A percentile compares a stretch with the other conserved stretches of the same genome.
Evolutionary conservation across 257 asterid genomes (phyloP).

Genomic region (Solanum ahanhuiri): DNA sequence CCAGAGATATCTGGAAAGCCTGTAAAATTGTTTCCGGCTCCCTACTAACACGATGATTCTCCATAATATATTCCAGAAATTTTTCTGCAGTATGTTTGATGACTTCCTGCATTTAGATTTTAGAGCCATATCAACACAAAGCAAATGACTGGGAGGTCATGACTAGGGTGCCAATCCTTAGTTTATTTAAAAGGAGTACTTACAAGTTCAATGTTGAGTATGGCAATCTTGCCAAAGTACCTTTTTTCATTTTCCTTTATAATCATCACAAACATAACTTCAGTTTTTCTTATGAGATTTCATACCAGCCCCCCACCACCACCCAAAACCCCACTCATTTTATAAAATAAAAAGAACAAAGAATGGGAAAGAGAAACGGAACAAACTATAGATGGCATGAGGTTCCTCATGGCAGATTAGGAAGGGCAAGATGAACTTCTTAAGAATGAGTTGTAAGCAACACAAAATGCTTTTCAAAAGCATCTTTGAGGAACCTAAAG

Average conservation of each 20-base stretch:
- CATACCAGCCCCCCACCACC: not conserved
- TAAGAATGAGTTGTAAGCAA: not conserved
- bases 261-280: not conserved
- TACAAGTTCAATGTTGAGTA: not conserved
- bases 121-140: not conserved
- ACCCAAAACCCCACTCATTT: not conserved
- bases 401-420: not conserved
- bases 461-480: not conserved
- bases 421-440: not conserved
- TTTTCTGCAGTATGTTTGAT: conserved; percentile 3
- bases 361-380: not conserved
- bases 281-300: not conserved
- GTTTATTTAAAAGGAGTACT: not conserved
- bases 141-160: not conserved
- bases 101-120: conserved; percentile 10
- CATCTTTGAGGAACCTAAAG: not conserved
- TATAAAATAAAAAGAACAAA: not conserved
- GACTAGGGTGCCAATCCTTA: not conserved
- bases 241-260: not conserved
- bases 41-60: conserved; percentile 13
- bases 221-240: not conserved
- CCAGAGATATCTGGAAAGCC: conserved; percentile 24
- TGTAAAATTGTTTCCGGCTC: conserved; percentile 16
- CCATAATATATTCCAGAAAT: conserved; percentile 13
- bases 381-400: not conserved